Base-by-base conservation (phyloP, 2,329 filamentous ascomycete species). In the Cytospora mali region DNA sequence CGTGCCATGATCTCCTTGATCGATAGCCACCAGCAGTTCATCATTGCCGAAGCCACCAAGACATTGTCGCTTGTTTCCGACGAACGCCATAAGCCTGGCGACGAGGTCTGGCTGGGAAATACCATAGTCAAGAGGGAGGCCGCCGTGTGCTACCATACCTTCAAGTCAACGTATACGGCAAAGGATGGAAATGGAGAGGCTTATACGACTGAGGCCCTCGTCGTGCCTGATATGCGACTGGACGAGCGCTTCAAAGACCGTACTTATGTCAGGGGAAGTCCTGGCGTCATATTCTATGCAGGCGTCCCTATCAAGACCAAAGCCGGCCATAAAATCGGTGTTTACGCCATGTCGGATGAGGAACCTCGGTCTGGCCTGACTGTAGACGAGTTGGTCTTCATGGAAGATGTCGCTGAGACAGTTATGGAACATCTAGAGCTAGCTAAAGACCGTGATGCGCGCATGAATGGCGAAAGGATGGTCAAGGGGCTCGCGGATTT, bases 141-240 rank as follows among this genome's bases (percentile, higher is more conserved):
- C 18, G 85, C 49, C 6, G 50, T 62, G 9, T 62, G 61, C 11
- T 54, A 58, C 18, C 55, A 58, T 50, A 62, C 49, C 49, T 58
- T 62, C 55, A 58, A 54, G n/a, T 52, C 50, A 7, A 58, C 27
- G 29, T 62, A 62, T 42, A 58, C 61, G 5, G 81, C 81, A 42
- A 82, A 84, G 67, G 78, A 74, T 25, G 68, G 71, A 3, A 74
- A 74, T 72, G 13, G 68, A 69, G 1, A 65, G 61, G 16, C 52
- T 9, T 39, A 57, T 21, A 62, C 21, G 6, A 55, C 42, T 1
- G 48, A 56, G 33, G 57, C 50, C 3, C 61, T 64, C 14, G 51
- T 64, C n/a, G 57, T 64, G 23, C 56, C 56, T 16, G 57, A 64
- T 23, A 50, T 64, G 62, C 57, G 58, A 9, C 46, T 52, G 18